Evolutionary conservation across 1,284 basidiomycete species (phyloP).

Genomic region (Taiwanofungus camphoratus): DNA sequence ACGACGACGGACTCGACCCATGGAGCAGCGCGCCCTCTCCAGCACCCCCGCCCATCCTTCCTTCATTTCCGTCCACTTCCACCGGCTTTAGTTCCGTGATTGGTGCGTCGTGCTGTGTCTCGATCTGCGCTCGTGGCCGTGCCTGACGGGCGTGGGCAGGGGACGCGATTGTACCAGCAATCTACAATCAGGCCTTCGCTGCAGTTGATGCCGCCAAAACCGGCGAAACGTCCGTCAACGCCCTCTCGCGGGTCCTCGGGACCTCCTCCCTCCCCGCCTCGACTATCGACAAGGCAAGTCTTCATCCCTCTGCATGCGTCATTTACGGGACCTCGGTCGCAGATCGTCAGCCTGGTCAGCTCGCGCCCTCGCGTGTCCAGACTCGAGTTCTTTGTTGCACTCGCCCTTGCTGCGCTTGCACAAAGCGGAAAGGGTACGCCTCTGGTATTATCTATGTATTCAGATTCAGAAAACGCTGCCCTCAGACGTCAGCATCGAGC

Average conservation of each 20-base stretch:
- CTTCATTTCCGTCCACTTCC: slow-evolving; percentile 32
- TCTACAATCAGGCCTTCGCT: slow-evolving; percentile 71
- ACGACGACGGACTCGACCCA: slow-evolving; percentile 77
- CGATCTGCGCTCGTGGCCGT: slow-evolving; percentile 6
- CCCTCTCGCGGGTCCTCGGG: slow-evolving; percentile 71
- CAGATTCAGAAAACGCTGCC: neutral
- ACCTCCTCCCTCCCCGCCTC: slow-evolving; percentile 75
- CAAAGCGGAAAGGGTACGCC: slow-evolving; percentile 70
- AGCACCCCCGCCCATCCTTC: slow-evolving; percentile 54
- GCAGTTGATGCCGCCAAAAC: slow-evolving; percentile 60
- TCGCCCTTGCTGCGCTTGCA: slow-evolving; percentile 83
- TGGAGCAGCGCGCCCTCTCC: slow-evolving; percentile 83
- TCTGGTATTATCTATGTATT: too few relatives aligned
- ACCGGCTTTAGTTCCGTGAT: slow-evolving; percentile 66
- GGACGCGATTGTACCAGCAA: slow-evolving; percentile 73
- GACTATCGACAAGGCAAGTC: slow-evolving; percentile 71
- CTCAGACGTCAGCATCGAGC: slow-evolving; percentile 74
- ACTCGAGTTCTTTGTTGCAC: slow-evolving; percentile 82
- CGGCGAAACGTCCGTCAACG: slow-evolving; percentile 76
- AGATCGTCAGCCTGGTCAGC: slow-evolving; percentile 84
- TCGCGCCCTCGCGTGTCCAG: slow-evolving; percentile 72
- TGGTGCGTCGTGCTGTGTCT: slow-evolving; percentile 34
- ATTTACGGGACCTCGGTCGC: neutral
- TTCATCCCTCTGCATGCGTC: neutral
- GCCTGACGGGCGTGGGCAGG: too few relatives aligned